Percentiles rank a stretch among this genome's conserved stretches.
These are phyloP conservation scores for Gymnopilus dilepis DNA, from an alignment of 768 basidiomycete species.

Conservation along the genomic window DNA sequence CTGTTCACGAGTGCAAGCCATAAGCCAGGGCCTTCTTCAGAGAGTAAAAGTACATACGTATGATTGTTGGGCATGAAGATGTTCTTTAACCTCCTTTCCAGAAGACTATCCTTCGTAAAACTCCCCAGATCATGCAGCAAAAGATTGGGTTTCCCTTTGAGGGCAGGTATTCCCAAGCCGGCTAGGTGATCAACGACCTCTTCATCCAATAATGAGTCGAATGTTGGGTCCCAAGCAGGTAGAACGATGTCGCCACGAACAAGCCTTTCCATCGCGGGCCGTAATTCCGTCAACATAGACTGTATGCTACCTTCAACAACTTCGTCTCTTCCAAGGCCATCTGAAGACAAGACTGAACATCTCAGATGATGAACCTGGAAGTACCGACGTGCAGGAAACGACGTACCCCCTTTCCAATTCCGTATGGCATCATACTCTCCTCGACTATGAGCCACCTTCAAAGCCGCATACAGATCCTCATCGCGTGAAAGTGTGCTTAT, in stretches of 20 bases:
- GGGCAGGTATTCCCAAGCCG: slow-evolving; percentile 37
- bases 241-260: slow-evolving; percentile 38
- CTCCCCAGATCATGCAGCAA: slow-evolving; percentile 47
- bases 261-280: slow-evolving; percentile 36
- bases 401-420: slow-evolving; percentile 36
- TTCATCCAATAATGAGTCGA: slow-evolving; percentile 22
- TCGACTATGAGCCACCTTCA: slow-evolving; percentile 36
- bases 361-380: slow-evolving; percentile 10
- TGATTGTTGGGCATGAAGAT: slow-evolving; percentile 51
- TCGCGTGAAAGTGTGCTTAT: slow-evolving; percentile 37
- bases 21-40: not conserved
- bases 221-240: slow-evolving; percentile 36
- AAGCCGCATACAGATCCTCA: slow-evolving; percentile 34
- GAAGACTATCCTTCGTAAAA: slow-evolving; percentile 36
- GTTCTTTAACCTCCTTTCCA: slow-evolving; percentile 40
- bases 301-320: slow-evolving; percentile 27
- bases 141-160: slow-evolving; percentile 46
- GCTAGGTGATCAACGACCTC: slow-evolving; percentile 33
- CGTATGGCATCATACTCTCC: slow-evolving; percentile 39
- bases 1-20: slow-evolving; percentile 24
- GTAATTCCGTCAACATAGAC: slow-evolving; percentile 33
- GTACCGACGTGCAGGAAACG: not conserved
- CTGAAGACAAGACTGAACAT: not conserved
- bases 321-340: slow-evolving; percentile 16
- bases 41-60: slow-evolving; percentile 36